Evolutionary conservation across 495 filamentous ascomycete genomes (phyloP).

Genomic region (Aspergillus affinis): DNA sequence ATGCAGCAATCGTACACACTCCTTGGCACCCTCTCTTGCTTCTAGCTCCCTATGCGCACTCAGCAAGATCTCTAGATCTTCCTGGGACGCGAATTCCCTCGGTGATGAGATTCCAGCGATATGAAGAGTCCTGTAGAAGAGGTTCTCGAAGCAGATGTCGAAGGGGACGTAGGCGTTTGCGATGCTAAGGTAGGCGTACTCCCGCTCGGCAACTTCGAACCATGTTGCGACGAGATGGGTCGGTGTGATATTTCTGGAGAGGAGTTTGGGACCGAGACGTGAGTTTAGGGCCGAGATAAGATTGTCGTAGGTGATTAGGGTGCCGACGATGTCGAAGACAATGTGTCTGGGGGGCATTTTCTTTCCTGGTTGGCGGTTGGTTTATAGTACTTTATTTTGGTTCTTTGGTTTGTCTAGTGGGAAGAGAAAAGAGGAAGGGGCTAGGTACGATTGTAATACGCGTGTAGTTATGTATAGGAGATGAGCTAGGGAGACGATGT

Average conservation of each 20-base stretch:
- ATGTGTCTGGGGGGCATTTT: constrained; percentile 28
- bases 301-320: constrained; percentile 33
- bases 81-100: constrained; percentile 28
- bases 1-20: constrained; percentile 37
- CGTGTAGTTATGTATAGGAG: too few relatives aligned
- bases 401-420: too few relatives aligned
- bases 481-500: too few relatives aligned
- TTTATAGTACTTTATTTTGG: neutral
- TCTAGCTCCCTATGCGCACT: constrained; percentile 27
- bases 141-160: constrained; percentile 28
- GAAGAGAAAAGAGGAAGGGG: too few relatives aligned
- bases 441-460: too few relatives aligned
- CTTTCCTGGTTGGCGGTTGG: neutral
- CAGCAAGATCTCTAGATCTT: constrained; percentile 32
- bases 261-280: constrained; percentile 34
- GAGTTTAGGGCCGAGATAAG: constrained; percentile 32
- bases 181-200: constrained; percentile 43
- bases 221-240: constrained; percentile 37
- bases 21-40: constrained; percentile 28
- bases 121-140: constrained; percentile 40
- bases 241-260: constrained; percentile 34
- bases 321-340: constrained; percentile 46
- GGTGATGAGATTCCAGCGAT: constrained; percentile 31
- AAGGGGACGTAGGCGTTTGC: constrained; percentile 31
- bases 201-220: constrained; percentile 43